Conservation (phyloP, 495 filamentous ascomycete genomes). For the Trichoderma reesei region DNA sequence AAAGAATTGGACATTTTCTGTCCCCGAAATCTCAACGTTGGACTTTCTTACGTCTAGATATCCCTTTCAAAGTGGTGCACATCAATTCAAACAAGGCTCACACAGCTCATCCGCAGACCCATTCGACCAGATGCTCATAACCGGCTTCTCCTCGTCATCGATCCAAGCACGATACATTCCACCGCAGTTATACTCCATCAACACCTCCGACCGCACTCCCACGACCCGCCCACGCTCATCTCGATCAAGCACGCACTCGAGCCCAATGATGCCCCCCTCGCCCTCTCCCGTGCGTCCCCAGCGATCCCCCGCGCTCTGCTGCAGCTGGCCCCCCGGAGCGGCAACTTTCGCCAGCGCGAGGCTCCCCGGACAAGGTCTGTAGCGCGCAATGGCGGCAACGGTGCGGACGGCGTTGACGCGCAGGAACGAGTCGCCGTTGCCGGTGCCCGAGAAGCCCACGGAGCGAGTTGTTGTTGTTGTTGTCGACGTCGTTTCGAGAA, state of each 20-base stretch:
- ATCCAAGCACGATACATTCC: conserved; percentile 85
- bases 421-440: conserved; percentile 85
- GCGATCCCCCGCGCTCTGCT: conserved; percentile 61
- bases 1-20: background rate
- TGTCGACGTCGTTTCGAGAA: conserved; percentile 16
- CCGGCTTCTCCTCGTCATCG: conserved; percentile 50
- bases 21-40: no score
- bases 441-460: conserved; percentile 73
- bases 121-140: conserved; percentile 49
- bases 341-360: conserved; percentile 51
- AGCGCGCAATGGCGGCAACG: conserved; percentile 63
- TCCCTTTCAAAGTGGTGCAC: no score
- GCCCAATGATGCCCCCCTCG: conserved; percentile 78
- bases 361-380: conserved; percentile 31
- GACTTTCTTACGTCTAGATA: background rate
- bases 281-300: conserved; percentile 73
- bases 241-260: conserved; percentile 49
- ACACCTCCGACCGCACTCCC: conserved; percentile 35
- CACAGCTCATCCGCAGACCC: background rate
- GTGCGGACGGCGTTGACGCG: conserved; percentile 62
- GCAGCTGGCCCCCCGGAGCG: conserved; percentile 64
- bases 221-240: conserved; percentile 32
- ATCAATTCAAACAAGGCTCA: background rate
- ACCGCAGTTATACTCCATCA: conserved; percentile 75
- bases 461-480: conserved; percentile 35